Percentiles rank a stretch among this genome's conserved stretches.
These are phyloP conservation scores for Rhododendron mucronatum DNA, from an alignment of 148 eudicot genomes.

Conservation along the genomic window DNA sequence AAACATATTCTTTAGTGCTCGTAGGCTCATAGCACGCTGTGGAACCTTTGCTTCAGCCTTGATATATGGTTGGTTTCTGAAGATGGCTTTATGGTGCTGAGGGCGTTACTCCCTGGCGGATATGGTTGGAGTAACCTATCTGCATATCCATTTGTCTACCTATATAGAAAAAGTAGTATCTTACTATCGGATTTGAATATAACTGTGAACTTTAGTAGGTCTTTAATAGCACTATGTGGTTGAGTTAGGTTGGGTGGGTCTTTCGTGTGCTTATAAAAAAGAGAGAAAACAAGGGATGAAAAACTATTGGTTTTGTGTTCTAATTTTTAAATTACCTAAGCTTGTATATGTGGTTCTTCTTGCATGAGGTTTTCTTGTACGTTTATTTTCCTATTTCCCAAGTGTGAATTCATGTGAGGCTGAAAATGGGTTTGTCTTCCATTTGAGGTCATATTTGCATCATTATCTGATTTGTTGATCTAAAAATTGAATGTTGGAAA, in stretches of 20 bases:
- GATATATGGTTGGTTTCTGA: neutral
- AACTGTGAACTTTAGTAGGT: neutral
- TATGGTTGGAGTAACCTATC: neutral
- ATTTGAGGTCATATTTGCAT: neutral
- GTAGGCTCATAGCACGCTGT: neutral
- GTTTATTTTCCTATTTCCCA: neutral
- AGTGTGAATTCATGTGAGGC: neutral
- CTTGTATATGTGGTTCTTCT: neutral
- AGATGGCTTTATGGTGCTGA: neutral
- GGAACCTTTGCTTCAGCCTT: neutral
- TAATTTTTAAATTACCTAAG: neutral
- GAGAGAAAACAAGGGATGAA: neutral
- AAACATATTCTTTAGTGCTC: neutral
- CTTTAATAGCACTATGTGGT: neutral
- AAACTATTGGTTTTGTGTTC: neutral
- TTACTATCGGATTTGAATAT: neutral
- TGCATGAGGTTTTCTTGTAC: neutral
- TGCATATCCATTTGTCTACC: neutral
- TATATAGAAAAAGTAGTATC: neutral
- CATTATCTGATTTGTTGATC: neutral
- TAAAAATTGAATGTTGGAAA: neutral
- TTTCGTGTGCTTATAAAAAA: neutral
- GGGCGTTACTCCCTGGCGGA: neutral
- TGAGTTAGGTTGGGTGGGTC: neutral
- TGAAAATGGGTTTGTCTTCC: conserved; percentile 1